phyloP scores from a whole-genome alignment of 1,284 basidiomycete species.

The Sparassis latifolia region DNA sequence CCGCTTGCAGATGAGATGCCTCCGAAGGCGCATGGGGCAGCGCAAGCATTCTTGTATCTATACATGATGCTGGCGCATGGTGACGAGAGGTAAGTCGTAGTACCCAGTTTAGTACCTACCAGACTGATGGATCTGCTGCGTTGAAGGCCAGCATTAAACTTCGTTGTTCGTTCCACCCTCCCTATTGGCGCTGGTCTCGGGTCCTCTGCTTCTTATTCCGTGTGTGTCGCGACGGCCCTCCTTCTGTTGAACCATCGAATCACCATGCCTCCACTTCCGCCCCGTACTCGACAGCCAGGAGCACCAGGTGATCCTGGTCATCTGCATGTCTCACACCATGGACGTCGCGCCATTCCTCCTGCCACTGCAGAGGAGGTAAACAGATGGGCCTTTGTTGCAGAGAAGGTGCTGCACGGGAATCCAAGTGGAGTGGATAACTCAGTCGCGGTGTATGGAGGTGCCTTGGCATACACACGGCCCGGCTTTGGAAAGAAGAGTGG shows the following conservation, averaged over 20 bases:
- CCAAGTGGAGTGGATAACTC: conserved; percentile 98
- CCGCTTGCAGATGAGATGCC: conserved; percentile 35
- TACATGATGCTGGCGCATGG: conserved; percentile 76
- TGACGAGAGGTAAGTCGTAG: conserved; percentile 44
- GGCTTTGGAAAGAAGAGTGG: conserved; percentile 72
- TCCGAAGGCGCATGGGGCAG: conserved; percentile 58
- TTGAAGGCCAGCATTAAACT: conserved; percentile 67
- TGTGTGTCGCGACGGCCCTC: conserved; percentile 79
- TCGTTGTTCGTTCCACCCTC: conserved; percentile 85
- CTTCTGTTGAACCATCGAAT: conserved; percentile 69
- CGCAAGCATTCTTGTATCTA: conserved; percentile 87
- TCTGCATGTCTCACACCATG: conserved; percentile 56
- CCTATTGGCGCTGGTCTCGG: conserved; percentile 99
- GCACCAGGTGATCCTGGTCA: conserved; percentile 37
- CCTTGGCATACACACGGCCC: conserved; percentile 83
- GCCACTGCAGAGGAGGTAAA: conserved; percentile 76
- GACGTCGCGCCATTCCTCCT: conserved; percentile 55
- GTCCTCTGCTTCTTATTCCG: conserved; percentile 93
- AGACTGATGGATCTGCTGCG: neutral
- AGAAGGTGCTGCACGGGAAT: conserved; percentile 97
- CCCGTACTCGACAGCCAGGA: conserved; percentile 34
- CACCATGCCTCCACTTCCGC: conserved; percentile 42
- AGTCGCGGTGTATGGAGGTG: conserved; percentile 90
- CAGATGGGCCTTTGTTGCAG: conserved; percentile 89
- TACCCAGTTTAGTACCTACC: neutral